Evolutionary conservation across 768 basidiomycete genomes (phyloP), one percentile per base, ranked within the genome.

Genomic region (Amanita pseudoporphyria): DNA sequence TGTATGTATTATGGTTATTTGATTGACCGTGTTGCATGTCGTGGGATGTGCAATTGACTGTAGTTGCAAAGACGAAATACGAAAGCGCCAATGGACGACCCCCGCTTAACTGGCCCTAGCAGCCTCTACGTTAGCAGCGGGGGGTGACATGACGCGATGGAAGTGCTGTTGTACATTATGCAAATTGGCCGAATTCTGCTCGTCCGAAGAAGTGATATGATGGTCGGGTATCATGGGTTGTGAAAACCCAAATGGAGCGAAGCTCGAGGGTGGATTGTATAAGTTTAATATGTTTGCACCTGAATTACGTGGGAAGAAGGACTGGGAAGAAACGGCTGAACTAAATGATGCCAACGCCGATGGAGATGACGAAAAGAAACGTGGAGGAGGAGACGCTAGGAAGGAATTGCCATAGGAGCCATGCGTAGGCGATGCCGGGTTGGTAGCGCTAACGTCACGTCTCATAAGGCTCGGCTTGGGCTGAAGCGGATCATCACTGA

Each of bases 351-450:
- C 56, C 38, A 41, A 41, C 2, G 57, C 52, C 3, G 67, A 57
- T 7, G 69, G 64, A 35, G 71, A 68, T 30, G 68, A 64, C 39
- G 66, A 64, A 53, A 69, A 70, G 55, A 74, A 73, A 45, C 72
- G 67, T 16, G 74, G 73, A 39, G 73, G 71, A 13, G 72, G 69
- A 26, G 72, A 72, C 24, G 68, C 65, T 51, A 73, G 62, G 49
- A 67, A 67, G 52, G 62, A 67, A 48, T 62, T 60, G 18, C 54
- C 54, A 41, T 58, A 63, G 32, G 58, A 47, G 36, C 31, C 30
- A 21, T 54, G 57, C 26, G 52, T 55, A 35, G 62, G 56, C 10
- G 62, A 60, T 9, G 52, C 49, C 31, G 26, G 53, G 31, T 28
- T 54, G 51, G 21, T 60, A 56, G 26, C 51, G 37, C 28, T 55